A percentile compares a stretch with the other conserved stretches of the same genome.
Evolutionary conservation across 805 yeast genomes (phyloP).

Genomic region (Ogataea wickerhamii): DNA sequence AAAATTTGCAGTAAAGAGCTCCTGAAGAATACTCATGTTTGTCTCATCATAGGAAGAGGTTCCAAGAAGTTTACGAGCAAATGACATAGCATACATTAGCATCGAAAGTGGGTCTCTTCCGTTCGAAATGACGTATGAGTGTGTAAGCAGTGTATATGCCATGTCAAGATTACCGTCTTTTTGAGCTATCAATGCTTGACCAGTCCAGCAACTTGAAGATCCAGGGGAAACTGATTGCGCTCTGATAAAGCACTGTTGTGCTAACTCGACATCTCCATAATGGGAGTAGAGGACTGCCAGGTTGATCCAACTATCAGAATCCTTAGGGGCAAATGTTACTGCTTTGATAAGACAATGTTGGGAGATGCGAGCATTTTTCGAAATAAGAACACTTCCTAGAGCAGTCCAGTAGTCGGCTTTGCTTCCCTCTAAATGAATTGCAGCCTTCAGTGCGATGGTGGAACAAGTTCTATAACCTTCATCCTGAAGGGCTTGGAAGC

Average conservation of each 20-base stretch:
- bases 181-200: constrained; percentile 65
- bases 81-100: constrained; percentile 62
- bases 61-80: constrained; percentile 45
- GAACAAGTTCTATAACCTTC: constrained; percentile 45
- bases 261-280: constrained; percentile 65
- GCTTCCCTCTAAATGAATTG: constrained; percentile 67
- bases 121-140: constrained; percentile 73
- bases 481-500: constrained; percentile 31
- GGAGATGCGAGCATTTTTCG: constrained; percentile 63
- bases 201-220: constrained; percentile 74
- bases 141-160: constrained; percentile 65
- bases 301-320: constrained; percentile 72
- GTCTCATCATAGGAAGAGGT: constrained; percentile 38
- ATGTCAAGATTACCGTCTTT: constrained; percentile 44
- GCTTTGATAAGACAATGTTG: constrained; percentile 95
- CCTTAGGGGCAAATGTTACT: constrained; percentile 61
- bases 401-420: constrained; percentile 78
- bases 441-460: constrained; percentile 54
- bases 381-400: constrained; percentile 70
- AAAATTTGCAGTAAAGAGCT: constrained; percentile 58
- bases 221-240: constrained; percentile 84
- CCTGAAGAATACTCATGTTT: constrained; percentile 59
- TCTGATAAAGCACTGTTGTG: constrained; percentile 65
- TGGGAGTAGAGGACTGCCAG: constrained; percentile 73
- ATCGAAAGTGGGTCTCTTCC: constrained; percentile 70